Conservation (phyloP, 2,329 filamentous ascomycete species). For the Parafenestella ontariensis region DNA sequence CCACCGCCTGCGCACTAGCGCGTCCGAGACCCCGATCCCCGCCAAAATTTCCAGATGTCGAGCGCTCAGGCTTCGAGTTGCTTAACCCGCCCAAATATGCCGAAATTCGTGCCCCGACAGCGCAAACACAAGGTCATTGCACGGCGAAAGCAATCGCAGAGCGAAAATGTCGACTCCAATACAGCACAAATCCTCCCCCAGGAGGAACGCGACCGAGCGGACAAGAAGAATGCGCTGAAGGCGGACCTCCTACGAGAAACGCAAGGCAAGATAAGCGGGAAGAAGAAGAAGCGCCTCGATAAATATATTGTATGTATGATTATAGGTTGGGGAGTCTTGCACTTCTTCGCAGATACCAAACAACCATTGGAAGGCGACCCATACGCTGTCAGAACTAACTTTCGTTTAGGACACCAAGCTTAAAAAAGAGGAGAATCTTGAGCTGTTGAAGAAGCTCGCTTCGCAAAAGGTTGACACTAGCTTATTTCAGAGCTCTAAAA, state of each 20-base stretch:
- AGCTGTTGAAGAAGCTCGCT: conserved; percentile 82
- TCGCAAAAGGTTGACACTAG: conserved; percentile 81
- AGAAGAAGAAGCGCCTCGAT: conserved; percentile 72
- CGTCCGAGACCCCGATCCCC: conserved; percentile 31
- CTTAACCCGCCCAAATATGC: conserved; percentile 33
- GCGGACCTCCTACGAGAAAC: conserved; percentile 62
- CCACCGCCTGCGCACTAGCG: conserved; percentile 31
- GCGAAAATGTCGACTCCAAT: conserved; percentile 62
- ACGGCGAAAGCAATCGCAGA: conserved; percentile 61
- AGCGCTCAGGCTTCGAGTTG: conserved; percentile 12
- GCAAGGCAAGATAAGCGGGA: conserved; percentile 64
- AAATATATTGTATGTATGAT: conserved; percentile 66
- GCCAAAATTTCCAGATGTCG: conserved; percentile 47
- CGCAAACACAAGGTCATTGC: conserved; percentile 71
- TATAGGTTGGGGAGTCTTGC: background rate
- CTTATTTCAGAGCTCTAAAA: conserved; percentile 77
- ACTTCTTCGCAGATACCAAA: background rate
- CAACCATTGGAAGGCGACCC: background rate
- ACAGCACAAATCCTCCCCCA: conserved; percentile 54
- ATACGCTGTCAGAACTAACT: conserved; percentile 5
- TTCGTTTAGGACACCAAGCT: conserved; percentile 79
- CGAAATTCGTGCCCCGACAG: conserved; percentile 59
- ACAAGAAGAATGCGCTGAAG: conserved; percentile 59
- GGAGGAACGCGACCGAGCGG: conserved; percentile 62
- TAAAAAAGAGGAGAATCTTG: conserved; percentile 89